Percentiles rank a stretch among this genome's conserved stretches.
Evolutionary conservation across 2,329 filamentous ascomycete genomes (phyloP).

Genomic region (Dactylellina drechsleri): DNA sequence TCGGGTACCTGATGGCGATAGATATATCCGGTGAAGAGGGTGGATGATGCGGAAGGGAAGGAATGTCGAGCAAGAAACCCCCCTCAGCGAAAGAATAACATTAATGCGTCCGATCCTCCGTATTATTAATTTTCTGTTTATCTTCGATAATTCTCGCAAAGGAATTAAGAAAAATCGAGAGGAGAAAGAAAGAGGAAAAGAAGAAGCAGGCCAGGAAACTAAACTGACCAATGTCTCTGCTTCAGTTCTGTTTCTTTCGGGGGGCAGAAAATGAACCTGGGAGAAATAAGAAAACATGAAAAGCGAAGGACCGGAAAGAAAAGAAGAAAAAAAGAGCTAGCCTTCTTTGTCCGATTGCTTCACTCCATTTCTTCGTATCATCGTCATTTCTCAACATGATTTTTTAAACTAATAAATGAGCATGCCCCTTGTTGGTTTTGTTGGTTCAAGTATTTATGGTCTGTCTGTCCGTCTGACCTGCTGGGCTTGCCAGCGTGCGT

Average conservation of each 20-base stretch:
- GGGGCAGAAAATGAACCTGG: conserved; percentile 8
- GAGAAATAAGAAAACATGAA: conserved; percentile 20
- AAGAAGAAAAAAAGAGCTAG: conserved; percentile 37
- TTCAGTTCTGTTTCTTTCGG: background rate
- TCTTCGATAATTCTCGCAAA: conserved; percentile 26
- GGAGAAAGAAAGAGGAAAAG: conserved; percentile 7
- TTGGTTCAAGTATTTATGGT: background rate
- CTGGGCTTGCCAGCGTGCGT: too few species aligned
- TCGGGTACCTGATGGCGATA: background rate
- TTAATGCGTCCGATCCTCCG: background rate
- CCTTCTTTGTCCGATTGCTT: conserved; percentile 49
- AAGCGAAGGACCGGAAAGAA: conserved; percentile 5
- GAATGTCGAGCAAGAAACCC: conserved; percentile 25
- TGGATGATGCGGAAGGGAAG: background rate
- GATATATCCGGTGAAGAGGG: background rate
- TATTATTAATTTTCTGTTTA: conserved; percentile 1
- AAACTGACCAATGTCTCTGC: conserved; percentile 2
- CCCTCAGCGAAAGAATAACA: conserved; percentile 8
- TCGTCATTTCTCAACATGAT: too few species aligned
- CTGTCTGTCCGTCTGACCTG: too few species aligned
- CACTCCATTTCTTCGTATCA: conserved; percentile 16
- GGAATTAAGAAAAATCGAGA: conserved; percentile 1
- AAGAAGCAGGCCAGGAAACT: conserved; percentile 2
- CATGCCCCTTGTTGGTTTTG: too few species aligned
- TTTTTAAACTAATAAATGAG: too few species aligned